A percentile compares a stretch with the other conserved stretches of the same genome.
Evolutionary conservation across 129 eudicot species (phyloP).

Genomic region (Scalesia atractyloides): DNA sequence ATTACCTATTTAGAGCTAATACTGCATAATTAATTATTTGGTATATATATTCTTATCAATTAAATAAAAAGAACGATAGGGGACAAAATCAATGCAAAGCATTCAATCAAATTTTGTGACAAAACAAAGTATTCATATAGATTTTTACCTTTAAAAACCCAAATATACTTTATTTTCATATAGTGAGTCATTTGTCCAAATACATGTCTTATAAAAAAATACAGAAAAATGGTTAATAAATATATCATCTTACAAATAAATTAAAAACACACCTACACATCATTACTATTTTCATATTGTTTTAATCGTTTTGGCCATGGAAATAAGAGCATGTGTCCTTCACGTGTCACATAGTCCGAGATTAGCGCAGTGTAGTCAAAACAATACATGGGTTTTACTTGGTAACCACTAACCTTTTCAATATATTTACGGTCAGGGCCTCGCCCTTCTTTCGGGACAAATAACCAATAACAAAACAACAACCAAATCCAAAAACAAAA

Average conservation of each 20-base stretch:
- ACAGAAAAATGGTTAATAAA: neutral
- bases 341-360: constrained; percentile 6
- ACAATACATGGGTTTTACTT: neutral
- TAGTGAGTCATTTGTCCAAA: no score
- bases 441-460: constrained; percentile 1
- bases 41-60: no score
- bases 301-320: neutral
- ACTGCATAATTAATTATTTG: no score
- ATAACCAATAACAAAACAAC: neutral
- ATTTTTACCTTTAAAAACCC: no score
- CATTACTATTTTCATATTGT: neutral
- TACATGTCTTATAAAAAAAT: neutral
- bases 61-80: no score
- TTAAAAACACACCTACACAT: no score
- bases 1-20: no score
- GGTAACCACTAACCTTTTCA: neutral
- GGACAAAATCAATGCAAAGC: no score
- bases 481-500: neutral
- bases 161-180: no score
- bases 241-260: neutral
- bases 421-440: constrained; percentile 13
- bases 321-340: neutral
- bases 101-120: no score
- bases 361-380: neutral
- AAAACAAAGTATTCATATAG: no score